A percentile compares a stretch with the other conserved stretches of the same genome.
Evolutionary conservation across 1,284 basidiomycete genomes (phyloP).

Genomic region (Heterobasidion occidentale): DNA sequence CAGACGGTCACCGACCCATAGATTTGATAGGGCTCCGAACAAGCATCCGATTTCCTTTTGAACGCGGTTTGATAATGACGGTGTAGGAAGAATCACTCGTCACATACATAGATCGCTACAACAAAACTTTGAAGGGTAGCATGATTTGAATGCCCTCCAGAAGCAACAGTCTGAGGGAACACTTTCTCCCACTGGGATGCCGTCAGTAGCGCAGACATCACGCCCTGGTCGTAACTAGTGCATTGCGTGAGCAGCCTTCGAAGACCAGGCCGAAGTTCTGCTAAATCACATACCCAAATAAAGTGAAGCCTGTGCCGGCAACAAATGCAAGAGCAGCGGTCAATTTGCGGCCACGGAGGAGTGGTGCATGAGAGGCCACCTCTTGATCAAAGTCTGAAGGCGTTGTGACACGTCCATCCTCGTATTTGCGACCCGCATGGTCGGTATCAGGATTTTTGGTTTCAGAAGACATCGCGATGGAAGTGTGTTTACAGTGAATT

Average conservation of each 20-base stretch:
- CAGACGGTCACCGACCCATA: slow-evolving; percentile 47
- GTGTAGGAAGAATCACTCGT: slow-evolving; percentile 5
- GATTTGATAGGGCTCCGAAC: slow-evolving; percentile 40
- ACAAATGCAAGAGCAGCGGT: slow-evolving; percentile 42
- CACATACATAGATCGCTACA: slow-evolving; percentile 43
- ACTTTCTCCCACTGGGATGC: slow-evolving; percentile 44
- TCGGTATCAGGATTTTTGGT: not conserved
- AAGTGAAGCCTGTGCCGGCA: slow-evolving; percentile 46
- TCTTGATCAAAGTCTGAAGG: not conserved
- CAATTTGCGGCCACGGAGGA: slow-evolving; percentile 31
- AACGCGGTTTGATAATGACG: not conserved
- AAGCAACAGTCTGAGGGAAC: slow-evolving; percentile 37
- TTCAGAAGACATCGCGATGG: not conserved
- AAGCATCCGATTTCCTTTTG: slow-evolving; percentile 46
- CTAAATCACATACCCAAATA: slow-evolving; percentile 40
- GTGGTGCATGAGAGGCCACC: slow-evolving; percentile 17
- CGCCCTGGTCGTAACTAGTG: slow-evolving; percentile 54
- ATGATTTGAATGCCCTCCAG: slow-evolving; percentile 28
- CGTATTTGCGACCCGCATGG: not conserved
- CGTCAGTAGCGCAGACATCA: slow-evolving; percentile 53
- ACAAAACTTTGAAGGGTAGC: slow-evolving; percentile 48
- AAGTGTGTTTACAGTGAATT: no score
- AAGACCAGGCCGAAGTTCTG: not conserved
- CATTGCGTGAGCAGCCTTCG: not conserved
- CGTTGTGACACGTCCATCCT: not conserved